Conservation (phyloP, 1,284 basidiomycete species). For the Fistulina hepatica region DNA sequence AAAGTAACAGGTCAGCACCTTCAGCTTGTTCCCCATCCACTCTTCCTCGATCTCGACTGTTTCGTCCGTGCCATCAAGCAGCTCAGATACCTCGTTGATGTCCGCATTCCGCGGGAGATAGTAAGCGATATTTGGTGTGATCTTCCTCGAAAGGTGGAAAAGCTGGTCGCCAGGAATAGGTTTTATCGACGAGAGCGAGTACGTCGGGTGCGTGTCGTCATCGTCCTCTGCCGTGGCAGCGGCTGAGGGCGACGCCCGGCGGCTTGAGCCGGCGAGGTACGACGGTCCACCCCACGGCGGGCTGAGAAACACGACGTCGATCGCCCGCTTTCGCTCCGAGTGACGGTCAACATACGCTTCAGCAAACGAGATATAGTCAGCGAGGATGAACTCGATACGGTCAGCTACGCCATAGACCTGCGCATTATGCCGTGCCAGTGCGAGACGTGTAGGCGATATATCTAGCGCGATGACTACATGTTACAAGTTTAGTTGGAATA, state of each 20-base stretch:
- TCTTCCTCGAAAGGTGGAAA: conserved; percentile 57
- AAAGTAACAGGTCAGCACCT: conserved; percentile 76
- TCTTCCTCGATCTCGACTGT: conserved; percentile 78
- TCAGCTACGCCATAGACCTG: conserved; percentile 88
- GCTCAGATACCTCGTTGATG: conserved; percentile 59
- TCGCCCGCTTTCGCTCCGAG: conserved; percentile 27
- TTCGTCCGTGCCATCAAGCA: conserved; percentile 34
- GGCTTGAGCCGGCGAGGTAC: conserved; percentile 39
- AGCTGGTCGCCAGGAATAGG: conserved; percentile 79
- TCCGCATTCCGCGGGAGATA: conserved; percentile 82
- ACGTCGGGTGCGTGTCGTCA: conserved; percentile 37
- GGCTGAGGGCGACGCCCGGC: conserved; percentile 9
- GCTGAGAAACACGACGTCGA: conserved; percentile 85
- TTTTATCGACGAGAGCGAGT: conserved; percentile 58
- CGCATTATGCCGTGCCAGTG: conserved; percentile 87
- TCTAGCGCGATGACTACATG: conserved; percentile 83
- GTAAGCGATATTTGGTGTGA: conserved; percentile 79
- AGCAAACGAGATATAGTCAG: conserved; percentile 78
- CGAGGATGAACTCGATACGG: conserved; percentile 88
- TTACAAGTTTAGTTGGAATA: neutral
- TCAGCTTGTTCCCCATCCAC: conserved; percentile 80
- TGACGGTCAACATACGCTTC: conserved; percentile 35
- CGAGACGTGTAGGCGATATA: conserved; percentile 71
- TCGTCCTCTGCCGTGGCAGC: conserved; percentile 10
- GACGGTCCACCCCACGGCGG: conserved; percentile 88